Percentiles rank a stretch among this genome's conserved stretches.
These are phyloP conservation scores for Dendrobium catenatum DNA, from an alignment of 106 monocot species.

Conservation along the genomic window DNA sequence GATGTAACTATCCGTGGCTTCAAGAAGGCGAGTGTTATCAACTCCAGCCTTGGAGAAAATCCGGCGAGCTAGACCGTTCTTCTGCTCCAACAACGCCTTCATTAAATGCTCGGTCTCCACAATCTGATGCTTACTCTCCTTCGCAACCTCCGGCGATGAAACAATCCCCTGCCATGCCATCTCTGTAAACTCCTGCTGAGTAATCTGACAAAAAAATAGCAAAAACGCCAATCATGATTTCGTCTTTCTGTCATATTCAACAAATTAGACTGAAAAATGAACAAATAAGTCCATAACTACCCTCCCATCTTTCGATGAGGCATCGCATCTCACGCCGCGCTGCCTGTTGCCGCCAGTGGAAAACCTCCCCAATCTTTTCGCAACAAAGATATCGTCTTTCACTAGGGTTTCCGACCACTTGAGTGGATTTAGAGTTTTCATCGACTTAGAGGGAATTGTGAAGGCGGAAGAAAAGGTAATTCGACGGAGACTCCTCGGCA, in stretches of 20 bases:
- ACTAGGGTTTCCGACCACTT: constrained; percentile 33
- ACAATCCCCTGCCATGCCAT: constrained; percentile 99
- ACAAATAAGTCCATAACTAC: constrained; percentile 13
- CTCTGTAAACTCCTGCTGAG: constrained; percentile 92
- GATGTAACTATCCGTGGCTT: constrained; percentile 86
- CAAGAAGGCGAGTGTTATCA: constrained; percentile 83
- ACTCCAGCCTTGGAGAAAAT: constrained; percentile 96
- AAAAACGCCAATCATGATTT: neutral
- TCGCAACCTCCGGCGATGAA: constrained; percentile 87
- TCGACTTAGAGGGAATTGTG: neutral
- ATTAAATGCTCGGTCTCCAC: constrained; percentile 97
- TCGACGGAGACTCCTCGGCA: neutral
- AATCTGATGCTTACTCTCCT: constrained; percentile 95
- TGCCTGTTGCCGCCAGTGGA: constrained; percentile 17
- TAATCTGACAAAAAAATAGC: constrained; percentile 38
- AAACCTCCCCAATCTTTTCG: constrained; percentile 13
- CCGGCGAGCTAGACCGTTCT: constrained; percentile 95
- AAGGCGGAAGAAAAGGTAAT: constrained; percentile 9
- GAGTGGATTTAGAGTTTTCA: constrained; percentile 20
- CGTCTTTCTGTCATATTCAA: neutral
- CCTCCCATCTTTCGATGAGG: constrained; percentile 62
- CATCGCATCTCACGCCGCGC: constrained; percentile 45
- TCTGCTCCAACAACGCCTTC: constrained; percentile 94
- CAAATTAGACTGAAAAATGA: neutral
- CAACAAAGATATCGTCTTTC: constrained; percentile 1